Percentiles rank a stretch among this genome's conserved stretches.
These are phyloP conservation scores for Cladochytrium replicatum DNA, from an alignment of 192 early-diverging fungal genomes.

Conservation along the genomic window DNA sequence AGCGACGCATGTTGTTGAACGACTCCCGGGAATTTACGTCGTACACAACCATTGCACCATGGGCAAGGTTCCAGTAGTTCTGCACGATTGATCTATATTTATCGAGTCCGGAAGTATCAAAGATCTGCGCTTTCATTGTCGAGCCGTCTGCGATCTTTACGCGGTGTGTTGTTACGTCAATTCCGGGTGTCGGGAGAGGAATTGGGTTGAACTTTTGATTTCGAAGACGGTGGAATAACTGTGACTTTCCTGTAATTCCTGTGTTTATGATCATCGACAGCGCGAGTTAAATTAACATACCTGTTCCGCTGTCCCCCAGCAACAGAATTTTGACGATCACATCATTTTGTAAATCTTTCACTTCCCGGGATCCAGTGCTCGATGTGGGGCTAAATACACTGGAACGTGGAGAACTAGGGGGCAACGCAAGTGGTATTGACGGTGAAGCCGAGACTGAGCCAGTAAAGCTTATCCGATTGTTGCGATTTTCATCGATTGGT, in stretches of 20 bases:
- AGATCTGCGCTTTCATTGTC: background rate
- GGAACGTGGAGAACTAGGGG: no score
- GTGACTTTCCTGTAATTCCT: background rate
- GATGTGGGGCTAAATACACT: no score
- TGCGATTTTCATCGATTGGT: no score
- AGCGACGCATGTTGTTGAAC: no score
- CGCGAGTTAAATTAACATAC: background rate
- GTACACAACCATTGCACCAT: slow-evolving; percentile 93
- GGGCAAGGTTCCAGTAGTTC: slow-evolving; percentile 38
- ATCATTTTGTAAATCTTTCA: no score
- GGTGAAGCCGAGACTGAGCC: no score
- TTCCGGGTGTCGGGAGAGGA: background rate
- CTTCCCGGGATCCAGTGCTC: no score
- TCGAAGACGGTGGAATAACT: background rate
- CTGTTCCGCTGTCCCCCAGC: background rate
- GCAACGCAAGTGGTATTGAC: no score
- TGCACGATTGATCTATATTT: background rate
- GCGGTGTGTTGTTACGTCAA: background rate
- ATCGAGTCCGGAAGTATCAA: slow-evolving; percentile 4
- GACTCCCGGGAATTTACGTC: slow-evolving; percentile 71
- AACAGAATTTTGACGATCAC: background rate
- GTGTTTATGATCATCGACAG: background rate
- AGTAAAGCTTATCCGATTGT: no score
- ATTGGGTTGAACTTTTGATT: background rate
- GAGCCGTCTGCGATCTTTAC: background rate